These are phyloP conservation scores for Carex littledalei DNA, from an alignment of 176 grass and related monocot species.

Conservation along the genomic window DNA sequence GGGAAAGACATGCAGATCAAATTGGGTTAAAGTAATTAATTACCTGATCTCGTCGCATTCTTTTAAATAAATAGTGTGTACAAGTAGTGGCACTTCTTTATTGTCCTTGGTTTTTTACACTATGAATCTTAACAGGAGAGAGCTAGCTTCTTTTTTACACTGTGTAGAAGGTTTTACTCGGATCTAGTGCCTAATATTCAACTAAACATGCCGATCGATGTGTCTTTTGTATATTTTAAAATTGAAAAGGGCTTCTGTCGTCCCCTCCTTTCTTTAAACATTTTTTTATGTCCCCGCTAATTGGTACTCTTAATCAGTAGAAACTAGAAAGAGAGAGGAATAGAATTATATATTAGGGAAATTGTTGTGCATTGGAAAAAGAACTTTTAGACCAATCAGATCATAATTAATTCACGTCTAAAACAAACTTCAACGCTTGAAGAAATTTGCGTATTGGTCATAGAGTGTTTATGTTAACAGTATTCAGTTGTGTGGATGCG, in stretches of 20 bases:
- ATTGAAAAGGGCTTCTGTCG: neutral
- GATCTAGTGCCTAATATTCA: constrained; percentile 6
- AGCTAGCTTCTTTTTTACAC: neutral
- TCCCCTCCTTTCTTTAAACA: neutral
- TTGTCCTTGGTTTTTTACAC: neutral
- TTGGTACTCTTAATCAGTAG: neutral
- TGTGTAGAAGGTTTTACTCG: neutral
- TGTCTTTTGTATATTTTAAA: neutral
- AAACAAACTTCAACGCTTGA: neutral
- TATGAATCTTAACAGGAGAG: neutral
- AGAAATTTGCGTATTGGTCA: neutral
- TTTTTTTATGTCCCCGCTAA: neutral
- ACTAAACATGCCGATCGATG: neutral
- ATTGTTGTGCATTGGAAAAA: neutral
- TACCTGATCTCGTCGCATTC: neutral
- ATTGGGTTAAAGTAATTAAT: neutral
- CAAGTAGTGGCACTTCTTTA: neutral
- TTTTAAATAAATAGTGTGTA: neutral
- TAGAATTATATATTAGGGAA: neutral
- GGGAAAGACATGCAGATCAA: constrained; percentile 10
- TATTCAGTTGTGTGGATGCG: neutral
- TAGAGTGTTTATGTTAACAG: no score
- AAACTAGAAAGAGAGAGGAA: neutral
- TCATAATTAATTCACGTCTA: neutral
- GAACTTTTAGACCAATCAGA: neutral